Percentiles rank a stretch among this genome's conserved stretches.
Evolutionary conservation across 2,329 filamentous ascomycete species (phyloP).

Genomic region (Neofusicoccum cordaticola): DNA sequence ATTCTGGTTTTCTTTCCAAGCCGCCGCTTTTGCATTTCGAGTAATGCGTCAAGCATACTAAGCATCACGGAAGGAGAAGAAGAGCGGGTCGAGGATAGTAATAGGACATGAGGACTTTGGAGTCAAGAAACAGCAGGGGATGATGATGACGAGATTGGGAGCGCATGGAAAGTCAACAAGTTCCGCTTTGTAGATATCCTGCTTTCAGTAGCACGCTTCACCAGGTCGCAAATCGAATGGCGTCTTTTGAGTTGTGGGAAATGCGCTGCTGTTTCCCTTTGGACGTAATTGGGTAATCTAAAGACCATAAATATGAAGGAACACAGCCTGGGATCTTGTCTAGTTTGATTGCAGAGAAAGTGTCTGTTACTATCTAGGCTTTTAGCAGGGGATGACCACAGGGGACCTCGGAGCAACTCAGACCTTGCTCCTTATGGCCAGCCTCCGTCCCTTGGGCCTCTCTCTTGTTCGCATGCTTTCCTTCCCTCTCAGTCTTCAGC

Average conservation of each 20-base stretch:
- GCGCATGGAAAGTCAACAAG: not conserved
- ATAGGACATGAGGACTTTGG: not conserved
- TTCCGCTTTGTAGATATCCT: slow-evolving; percentile 2
- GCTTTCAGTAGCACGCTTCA: slow-evolving; percentile 8
- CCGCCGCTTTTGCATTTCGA: not conserved
- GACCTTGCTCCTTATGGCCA: no score
- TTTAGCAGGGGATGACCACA: no score
- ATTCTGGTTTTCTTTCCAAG: not conserved
- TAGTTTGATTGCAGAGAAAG: no score
- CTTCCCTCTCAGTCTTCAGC: no score
- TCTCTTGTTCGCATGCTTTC: no score
- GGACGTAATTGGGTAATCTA: no score
- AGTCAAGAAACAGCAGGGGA: not conserved
- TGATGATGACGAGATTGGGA: not conserved
- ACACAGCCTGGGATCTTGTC: no score
- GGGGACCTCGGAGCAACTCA: no score
- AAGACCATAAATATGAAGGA: no score
- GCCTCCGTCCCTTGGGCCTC: no score
- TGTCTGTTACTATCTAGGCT: no score
- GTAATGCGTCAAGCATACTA: not conserved
- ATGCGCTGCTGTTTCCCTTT: no score
- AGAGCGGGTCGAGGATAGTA: not conserved
- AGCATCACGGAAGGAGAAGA: not conserved
- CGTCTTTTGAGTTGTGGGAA: not conserved
- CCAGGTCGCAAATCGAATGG: not conserved